Base-by-base conservation (phyloP, 768 basidiomycete species). In the Amanita rubescens region DNA sequence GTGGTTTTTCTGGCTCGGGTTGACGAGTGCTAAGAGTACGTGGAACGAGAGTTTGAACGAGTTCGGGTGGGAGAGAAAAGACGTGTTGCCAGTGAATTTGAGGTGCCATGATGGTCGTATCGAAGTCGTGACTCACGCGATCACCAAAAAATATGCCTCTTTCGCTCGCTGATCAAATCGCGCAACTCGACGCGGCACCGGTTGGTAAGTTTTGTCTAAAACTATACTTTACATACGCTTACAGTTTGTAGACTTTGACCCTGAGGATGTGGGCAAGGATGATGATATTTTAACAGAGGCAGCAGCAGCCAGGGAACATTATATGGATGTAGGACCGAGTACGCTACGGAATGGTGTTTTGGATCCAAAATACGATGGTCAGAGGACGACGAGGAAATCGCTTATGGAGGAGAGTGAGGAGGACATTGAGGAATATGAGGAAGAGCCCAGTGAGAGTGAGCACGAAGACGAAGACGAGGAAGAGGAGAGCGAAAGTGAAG, bases 281-380 rank as follows among this genome's bases (percentile, higher is more conserved):
- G 68, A 64, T 17, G 62, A 76, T 39, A 57, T 66, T 34, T 65
- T n/a, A n/a, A n/a, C n/a, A n/a, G n/a, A n/a, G n/a, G n/a, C n/a
- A n/a, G n/a, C 60, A 35, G 73, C 69, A 10, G 61, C 72, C 0
- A 75, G 85, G 60, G 84, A 85, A 59, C 93, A 95, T 68, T 96
- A 95, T 66, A 63, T 91, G 39, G 82, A 88, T 60, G 89, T 94
- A 35, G 90, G 89, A 3, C 82, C 81, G 9, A 93, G 90, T 55
- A 68, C 76, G 30, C 63, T 95, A 49, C 78, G 44, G 5, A 81
- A 84, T 27, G 81, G 78, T 55, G 67, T 90, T 50, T 70, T 79
- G 25, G 88, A 90, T 63, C 81, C 81, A 15, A 94, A 93, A 67
- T 94, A 95, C 68, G 79, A 79, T 39, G 90, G 85, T 17, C 72